Base-by-base conservation (phyloP, 495 filamentous ascomycete genomes). In the Penicillium antarcticum region DNA sequence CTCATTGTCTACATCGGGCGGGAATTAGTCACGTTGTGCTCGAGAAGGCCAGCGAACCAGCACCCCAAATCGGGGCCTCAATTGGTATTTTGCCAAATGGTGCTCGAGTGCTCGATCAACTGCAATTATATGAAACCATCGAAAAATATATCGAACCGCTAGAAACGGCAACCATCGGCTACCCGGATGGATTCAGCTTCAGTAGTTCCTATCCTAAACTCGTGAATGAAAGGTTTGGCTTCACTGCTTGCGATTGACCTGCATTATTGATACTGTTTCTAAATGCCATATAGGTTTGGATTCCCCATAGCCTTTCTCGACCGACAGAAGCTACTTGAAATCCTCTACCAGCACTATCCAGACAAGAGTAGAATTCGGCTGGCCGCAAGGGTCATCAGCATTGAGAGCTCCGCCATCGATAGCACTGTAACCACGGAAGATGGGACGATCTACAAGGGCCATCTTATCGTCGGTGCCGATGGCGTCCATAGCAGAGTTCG, bases 1-100 rank as follows among this genome's bases (percentile, higher is more conserved):
- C 80, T 0, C 71, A 80, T 41, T 59, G 62, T 21, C 62, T 84
- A 13, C 48, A 67, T 4, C 60, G 62, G 14, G 65, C 68, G 2
- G 63, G 62, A 16, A 76, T 82, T 51, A 73, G 77, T 51, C 79
- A 74, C 38, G 60, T 78, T n/a, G 51, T 83, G 8, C 66, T 82
- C 5, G 80, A 82, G 55, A 53, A 62, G 9, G 53, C 61, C 9
- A 31, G 49, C 2, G 62, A 68, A 4, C 51, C 77, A 29, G 53
- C 66, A 3, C 69, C 74, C 5, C 57, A 73, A 18, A 48, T 67
- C 3, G 78, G 78, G 2, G 64, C 72, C 6, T 64, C 66, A 7
- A 57, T 75, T 13, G 72, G 52, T 13, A 60, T 72, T 14, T 56
- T 57, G 7, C 63, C 59, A 17, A 40, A 76, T 41, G 71, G 65